phyloP scores from a whole-genome alignment of 169 alveolate genomes.

The Perkinsus chesapeaki region DNA sequence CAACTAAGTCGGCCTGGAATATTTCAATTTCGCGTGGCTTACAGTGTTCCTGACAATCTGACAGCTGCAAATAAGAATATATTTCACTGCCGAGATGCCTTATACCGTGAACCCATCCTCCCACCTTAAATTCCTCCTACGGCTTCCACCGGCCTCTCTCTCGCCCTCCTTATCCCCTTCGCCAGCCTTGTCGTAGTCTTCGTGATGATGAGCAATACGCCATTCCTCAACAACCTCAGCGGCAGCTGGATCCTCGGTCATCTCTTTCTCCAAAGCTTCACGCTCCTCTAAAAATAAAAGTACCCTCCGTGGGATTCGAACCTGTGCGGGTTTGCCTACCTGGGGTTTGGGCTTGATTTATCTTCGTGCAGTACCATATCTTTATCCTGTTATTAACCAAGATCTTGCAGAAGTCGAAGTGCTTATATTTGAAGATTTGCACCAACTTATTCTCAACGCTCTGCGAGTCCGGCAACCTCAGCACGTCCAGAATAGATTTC shows the following conservation, averaged over 20 bases:
- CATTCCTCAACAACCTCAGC: constrained; percentile 10
- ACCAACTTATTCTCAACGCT: constrained; percentile 86
- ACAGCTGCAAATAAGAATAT: no score
- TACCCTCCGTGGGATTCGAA: background rate
- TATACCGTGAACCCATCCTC: no score
- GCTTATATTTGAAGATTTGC: constrained; percentile 77
- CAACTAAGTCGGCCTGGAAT: constrained; percentile 1
- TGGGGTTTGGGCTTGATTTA: constrained; percentile 87
- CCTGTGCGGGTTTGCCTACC: constrained; percentile 68
- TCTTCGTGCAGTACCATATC: constrained; percentile 79
- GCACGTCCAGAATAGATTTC: constrained; percentile 51
- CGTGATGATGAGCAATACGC: background rate
- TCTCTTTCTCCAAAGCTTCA: constrained; percentile 24
- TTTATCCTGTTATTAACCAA: constrained; percentile 74
- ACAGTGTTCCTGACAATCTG: constrained; percentile 22
- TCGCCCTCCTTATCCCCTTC: background rate
- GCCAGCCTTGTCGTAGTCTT: background rate
- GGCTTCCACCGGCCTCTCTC: constrained; percentile 19
- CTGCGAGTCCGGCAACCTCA: constrained; percentile 72
- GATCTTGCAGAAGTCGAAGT: constrained; percentile 72
- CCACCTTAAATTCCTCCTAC: background rate
- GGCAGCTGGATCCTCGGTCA: constrained; percentile 24
- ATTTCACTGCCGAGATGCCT: no score
- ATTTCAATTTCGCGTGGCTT: background rate
- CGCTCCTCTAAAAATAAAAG: constrained; percentile 20